Conservation (phyloP, 352 stramenopile genomes). For the Globisporangium iwayamae region DNA sequence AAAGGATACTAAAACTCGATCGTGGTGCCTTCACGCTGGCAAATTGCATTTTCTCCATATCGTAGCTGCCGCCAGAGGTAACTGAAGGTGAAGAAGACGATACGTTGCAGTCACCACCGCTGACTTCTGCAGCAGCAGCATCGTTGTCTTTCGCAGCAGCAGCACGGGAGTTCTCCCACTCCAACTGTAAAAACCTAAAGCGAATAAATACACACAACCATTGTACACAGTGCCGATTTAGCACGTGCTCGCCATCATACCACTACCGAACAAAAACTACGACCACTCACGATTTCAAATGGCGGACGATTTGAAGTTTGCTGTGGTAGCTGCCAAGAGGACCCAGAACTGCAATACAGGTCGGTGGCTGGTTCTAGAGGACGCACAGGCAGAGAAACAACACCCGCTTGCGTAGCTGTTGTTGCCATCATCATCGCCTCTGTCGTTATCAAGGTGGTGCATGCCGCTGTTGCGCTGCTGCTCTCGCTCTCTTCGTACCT, state of each 20-base stretch:
- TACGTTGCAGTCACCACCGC: background rate
- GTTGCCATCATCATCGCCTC: background rate
- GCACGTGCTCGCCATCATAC: background rate
- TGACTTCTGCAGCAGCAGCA: background rate
- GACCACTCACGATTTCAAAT: constrained; percentile 49
- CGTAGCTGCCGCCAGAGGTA: constrained; percentile 20
- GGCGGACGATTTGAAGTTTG: constrained; percentile 46
- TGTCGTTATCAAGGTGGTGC: background rate
- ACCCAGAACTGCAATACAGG: constrained; percentile 66
- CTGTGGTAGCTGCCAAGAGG: constrained; percentile 71
- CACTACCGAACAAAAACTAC: background rate
- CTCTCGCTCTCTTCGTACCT: background rate
- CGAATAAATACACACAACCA: constrained; percentile 2
- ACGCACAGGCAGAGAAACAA: too few species aligned
- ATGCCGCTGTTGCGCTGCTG: background rate
- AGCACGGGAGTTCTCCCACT: constrained; percentile 38
- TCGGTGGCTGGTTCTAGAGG: constrained; percentile 28
- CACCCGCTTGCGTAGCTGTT: background rate
- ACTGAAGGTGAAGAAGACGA: constrained; percentile 8
- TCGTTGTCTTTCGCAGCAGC: constrained; percentile 11
- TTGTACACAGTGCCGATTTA: background rate
- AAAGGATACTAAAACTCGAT: background rate
- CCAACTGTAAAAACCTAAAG: constrained; percentile 42
- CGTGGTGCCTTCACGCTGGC: constrained; percentile 39
- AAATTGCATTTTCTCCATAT: constrained; percentile 27